phyloP scores from a whole-genome alignment of 176 grass and related monocot genomes.

The Carex kokanica region DNA sequence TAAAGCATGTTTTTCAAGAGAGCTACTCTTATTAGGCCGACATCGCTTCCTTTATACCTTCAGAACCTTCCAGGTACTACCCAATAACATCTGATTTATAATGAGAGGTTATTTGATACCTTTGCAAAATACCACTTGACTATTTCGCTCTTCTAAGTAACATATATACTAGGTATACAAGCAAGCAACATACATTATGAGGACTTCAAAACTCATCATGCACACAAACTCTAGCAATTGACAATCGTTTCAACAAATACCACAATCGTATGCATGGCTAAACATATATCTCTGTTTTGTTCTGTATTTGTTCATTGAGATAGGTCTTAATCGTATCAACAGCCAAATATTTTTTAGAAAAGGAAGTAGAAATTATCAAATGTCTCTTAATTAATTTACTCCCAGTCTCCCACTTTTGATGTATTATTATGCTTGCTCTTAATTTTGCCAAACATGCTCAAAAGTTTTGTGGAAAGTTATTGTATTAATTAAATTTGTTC shows the following conservation, averaged over 20 bases:
- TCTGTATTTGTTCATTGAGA: background rate
- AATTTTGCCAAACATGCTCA: background rate
- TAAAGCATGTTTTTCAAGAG: conserved; percentile 52
- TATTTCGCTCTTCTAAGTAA: background rate
- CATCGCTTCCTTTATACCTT: conserved; percentile 69
- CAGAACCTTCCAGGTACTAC: conserved; percentile 58
- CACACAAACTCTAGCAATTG: background rate
- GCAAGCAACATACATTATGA: background rate
- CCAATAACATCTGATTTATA: background rate
- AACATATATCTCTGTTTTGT: background rate
- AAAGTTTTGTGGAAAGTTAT: background rate
- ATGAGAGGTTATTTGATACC: background rate
- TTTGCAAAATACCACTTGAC: background rate
- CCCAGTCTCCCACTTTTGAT: background rate
- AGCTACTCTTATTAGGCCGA: conserved; percentile 56
- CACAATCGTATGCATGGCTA: background rate
- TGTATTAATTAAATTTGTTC: background rate
- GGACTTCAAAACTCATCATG: background rate
- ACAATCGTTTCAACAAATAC: background rate
- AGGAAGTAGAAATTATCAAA: background rate
- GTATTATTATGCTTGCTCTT: background rate
- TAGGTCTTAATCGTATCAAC: background rate
- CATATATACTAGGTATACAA: background rate
- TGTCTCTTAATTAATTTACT: background rate
- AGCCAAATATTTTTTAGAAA: background rate